Evolutionary conservation across 1,139 yeast species (phyloP).

Genomic region (Debaryomyces singareniensis): DNA sequence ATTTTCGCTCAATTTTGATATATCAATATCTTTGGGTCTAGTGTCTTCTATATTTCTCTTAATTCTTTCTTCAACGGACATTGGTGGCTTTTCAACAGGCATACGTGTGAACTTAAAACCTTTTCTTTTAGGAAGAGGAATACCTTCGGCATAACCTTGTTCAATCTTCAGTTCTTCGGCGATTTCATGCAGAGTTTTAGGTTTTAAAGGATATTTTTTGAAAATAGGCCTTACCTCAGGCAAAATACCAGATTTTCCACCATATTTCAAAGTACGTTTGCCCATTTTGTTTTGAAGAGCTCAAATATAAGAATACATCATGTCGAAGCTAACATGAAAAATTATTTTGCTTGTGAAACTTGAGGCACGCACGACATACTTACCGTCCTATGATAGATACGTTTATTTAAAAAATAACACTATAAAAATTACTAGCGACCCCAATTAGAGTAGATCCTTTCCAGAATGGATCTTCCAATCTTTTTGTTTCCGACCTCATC

Average conservation of each 20-base stretch:
- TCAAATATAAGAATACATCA: neutral
- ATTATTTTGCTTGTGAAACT: too few species aligned
- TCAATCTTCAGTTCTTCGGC: constrained; percentile 40
- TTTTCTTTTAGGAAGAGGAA: constrained; percentile 66
- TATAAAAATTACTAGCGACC: constrained; percentile 31
- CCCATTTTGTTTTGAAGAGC: constrained; percentile 27
- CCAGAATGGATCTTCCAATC: constrained; percentile 55
- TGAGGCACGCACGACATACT: too few species aligned
- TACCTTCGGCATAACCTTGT: constrained; percentile 70
- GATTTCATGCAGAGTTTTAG: constrained; percentile 30
- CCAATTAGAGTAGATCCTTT: constrained; percentile 58
- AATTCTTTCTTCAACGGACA: constrained; percentile 56
- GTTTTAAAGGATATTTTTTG: constrained; percentile 55
- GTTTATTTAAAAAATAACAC: constrained; percentile 2
- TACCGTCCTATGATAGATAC: neutral
- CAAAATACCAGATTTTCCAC: constrained; percentile 76
- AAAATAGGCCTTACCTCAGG: constrained; percentile 72
- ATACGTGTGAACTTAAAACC: constrained; percentile 28
- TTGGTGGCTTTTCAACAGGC: constrained; percentile 46
- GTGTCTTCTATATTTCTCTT: constrained; percentile 41
- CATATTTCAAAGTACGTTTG: constrained; percentile 44
- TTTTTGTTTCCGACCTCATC: constrained; percentile 56
- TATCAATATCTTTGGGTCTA: constrained; percentile 28
- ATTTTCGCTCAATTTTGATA: constrained; percentile 31
- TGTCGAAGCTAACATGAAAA: neutral